These are phyloP conservation scores for Castanopsis chinensis DNA, from an alignment of 306 rosid species.

Conservation along the genomic window DNA sequence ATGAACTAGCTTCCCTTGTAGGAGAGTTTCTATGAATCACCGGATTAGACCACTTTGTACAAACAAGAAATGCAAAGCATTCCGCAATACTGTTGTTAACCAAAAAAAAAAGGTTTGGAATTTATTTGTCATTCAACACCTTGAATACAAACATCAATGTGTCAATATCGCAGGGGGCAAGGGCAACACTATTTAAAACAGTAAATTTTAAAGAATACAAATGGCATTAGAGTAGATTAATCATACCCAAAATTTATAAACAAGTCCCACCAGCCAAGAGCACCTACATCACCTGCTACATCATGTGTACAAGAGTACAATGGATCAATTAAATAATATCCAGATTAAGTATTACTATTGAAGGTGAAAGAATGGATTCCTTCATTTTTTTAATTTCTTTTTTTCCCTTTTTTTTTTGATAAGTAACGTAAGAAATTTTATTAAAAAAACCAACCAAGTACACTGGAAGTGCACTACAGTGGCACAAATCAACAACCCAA, in stretches of 20 bases:
- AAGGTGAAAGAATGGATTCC: neutral
- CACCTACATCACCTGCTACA: conserved; percentile 73
- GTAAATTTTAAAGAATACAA: conserved; percentile 9
- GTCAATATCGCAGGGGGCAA: conserved; percentile 6
- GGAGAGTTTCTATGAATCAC: conserved; percentile 71
- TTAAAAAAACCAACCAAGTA: too few species aligned
- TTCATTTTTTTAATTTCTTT: neutral
- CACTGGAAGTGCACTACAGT: too few species aligned
- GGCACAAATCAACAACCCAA: too few species aligned
- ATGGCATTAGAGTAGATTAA: conserved; percentile 21
- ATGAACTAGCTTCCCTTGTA: conserved; percentile 72
- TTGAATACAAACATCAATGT: conserved; percentile 9
- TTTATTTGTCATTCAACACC: conserved; percentile 22
- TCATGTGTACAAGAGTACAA: neutral
- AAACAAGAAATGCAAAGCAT: conserved; percentile 95
- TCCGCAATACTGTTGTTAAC: conserved; percentile 70
- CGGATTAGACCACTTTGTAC: conserved; percentile 99
- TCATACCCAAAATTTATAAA: conserved; percentile 89
- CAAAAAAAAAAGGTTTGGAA: conserved; percentile 3
- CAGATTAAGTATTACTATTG: neutral
- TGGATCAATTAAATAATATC: conserved; percentile 1
- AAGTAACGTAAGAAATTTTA: too few species aligned
- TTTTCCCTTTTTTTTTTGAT: too few species aligned
- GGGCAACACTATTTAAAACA: conserved; percentile 17
- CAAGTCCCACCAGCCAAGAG: conserved; percentile 98